Conservation (phyloP, 176 grass and related monocot species). For the Juncus inflexus region DNA sequence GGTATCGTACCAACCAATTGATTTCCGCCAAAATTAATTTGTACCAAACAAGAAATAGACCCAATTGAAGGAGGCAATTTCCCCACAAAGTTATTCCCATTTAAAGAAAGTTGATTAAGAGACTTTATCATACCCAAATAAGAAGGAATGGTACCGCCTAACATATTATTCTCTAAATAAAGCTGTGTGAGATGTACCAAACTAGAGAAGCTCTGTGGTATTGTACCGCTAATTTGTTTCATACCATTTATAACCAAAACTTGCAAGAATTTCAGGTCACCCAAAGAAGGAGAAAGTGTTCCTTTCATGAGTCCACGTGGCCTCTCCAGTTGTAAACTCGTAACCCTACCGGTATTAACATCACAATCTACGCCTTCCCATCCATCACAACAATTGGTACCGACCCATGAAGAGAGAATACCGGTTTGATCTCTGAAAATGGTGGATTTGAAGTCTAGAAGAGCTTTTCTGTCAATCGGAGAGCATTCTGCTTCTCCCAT, state of each 20-base stretch:
- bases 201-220: slow-evolving; percentile 48
- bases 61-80: slow-evolving; percentile 48
- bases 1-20: slow-evolving; percentile 43
- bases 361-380: slow-evolving; percentile 69
- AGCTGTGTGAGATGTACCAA: slow-evolving; percentile 54
- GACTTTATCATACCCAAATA: slow-evolving; percentile 35
- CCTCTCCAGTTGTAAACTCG: slow-evolving; percentile 49
- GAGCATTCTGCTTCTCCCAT: slow-evolving; percentile 32
- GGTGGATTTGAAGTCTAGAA: slow-evolving; percentile 58
- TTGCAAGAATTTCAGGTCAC: slow-evolving; percentile 44
- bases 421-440: slow-evolving; percentile 50
- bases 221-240: slow-evolving; percentile 36
- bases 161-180: slow-evolving; percentile 66
- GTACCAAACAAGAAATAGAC: slow-evolving; percentile 32
- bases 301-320: slow-evolving; percentile 54
- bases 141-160: slow-evolving; percentile 42
- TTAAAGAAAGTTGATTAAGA: slow-evolving; percentile 47
- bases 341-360: slow-evolving; percentile 50
- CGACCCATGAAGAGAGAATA: slow-evolving; percentile 61
- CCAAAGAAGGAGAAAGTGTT: slow-evolving; percentile 50
- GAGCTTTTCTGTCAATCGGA: slow-evolving; percentile 36
- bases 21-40: slow-evolving; percentile 75
- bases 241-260: slow-evolving; percentile 54
- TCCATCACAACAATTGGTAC: slow-evolving; percentile 54
- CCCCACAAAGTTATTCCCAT: slow-evolving; percentile 52